Evolutionary conservation across 1,284 basidiomycete genomes (phyloP).

Genomic region (Sporisorium graminicola): DNA sequence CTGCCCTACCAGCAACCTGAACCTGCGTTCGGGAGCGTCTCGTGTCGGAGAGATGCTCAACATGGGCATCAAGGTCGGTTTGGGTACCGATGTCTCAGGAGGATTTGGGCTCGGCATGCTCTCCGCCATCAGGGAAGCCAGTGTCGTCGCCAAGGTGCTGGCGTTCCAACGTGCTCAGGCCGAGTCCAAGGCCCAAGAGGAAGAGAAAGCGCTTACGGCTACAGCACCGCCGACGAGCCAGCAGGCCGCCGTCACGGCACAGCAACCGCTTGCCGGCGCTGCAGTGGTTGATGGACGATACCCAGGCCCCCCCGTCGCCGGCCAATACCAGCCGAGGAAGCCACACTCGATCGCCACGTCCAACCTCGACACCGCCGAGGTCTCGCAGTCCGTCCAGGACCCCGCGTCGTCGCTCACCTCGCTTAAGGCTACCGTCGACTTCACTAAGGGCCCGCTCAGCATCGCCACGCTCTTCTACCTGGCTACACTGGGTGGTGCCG

Average conservation of each 20-base stretch:
- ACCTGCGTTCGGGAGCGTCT: conserved; percentile 85
- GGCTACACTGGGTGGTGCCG: conserved; percentile 90
- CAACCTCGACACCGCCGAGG: conserved; percentile 33
- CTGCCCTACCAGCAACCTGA: conserved; percentile 89
- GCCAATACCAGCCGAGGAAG: conserved; percentile 46
- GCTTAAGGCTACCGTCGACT: conserved; percentile 65
- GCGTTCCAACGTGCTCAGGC: conserved; percentile 59
- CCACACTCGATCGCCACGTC: conserved; percentile 41
- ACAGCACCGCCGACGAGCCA: conserved; percentile 28
- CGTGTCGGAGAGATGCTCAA: conserved; percentile 84
- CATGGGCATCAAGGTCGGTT: conserved; percentile 82
- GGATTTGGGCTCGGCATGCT: conserved; percentile 87
- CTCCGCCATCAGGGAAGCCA: conserved; percentile 83
- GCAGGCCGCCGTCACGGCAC: conserved; percentile 22
- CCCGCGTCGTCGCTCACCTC: conserved; percentile 32
- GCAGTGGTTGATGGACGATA: conserved; percentile 43
- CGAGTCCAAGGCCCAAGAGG: conserved; percentile 43
- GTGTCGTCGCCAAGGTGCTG: conserved; percentile 83
- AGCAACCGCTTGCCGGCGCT: conserved; percentile 33
- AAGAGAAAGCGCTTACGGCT: conserved; percentile 15
- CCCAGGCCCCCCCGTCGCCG: conserved; percentile 43
- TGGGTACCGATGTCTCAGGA: conserved; percentile 93
- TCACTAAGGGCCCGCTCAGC: conserved; percentile 78
- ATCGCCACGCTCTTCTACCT: conserved; percentile 86
- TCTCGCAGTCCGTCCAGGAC: conserved; percentile 30